These are phyloP conservation scores for Geoglossum glabrum DNA, from an alignment of 495 filamentous ascomycete genomes.

Conservation along the genomic window DNA sequence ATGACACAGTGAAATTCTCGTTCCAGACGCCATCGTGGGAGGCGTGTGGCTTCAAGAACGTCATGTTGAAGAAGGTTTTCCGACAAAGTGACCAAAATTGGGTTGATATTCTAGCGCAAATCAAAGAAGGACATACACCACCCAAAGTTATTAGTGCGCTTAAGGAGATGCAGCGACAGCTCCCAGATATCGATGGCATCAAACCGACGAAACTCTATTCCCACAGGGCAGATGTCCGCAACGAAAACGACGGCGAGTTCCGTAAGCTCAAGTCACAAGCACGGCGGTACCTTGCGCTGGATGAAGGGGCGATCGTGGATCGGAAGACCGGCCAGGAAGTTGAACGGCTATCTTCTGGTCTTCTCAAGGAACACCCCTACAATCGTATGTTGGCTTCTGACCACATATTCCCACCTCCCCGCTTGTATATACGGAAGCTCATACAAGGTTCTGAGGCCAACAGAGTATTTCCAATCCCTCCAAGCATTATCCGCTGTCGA, in stretches of 20 bases:
- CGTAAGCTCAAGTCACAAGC: too few relatives aligned
- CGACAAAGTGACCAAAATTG: slow-evolving; percentile 12
- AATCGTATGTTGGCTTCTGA: too few relatives aligned
- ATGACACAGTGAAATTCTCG: slow-evolving; percentile 12
- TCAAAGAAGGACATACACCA: slow-evolving; percentile 10
- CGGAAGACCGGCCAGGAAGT: too few relatives aligned
- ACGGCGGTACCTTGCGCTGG: too few relatives aligned
- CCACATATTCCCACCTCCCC: too few relatives aligned
- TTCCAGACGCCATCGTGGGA: slow-evolving; percentile 15
- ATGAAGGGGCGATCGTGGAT: too few relatives aligned
- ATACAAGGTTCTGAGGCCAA: too few relatives aligned
- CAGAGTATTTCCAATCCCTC: slow-evolving; percentile 9
- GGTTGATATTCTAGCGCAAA: slow-evolving; percentile 8
- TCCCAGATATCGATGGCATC: slow-evolving; percentile 4
- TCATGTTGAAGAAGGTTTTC: slow-evolving; percentile 8
- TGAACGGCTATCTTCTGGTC: too few relatives aligned
- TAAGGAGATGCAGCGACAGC: too few relatives aligned
- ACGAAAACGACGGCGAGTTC: slow-evolving; percentile 9
- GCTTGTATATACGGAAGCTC: too few relatives aligned
- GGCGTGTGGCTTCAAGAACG: slow-evolving; percentile 6
- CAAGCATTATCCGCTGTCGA: slow-evolving; percentile 12
- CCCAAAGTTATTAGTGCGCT: not conserved
- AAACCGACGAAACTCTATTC: slow-evolving; percentile 12
- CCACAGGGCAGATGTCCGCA: slow-evolving; percentile 5
- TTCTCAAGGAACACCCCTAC: too few relatives aligned